Evolutionary conservation across 345 rosid species (phyloP), one percentile per base, ranked within the genome.

Genomic region (Brassica rapa): DNA sequence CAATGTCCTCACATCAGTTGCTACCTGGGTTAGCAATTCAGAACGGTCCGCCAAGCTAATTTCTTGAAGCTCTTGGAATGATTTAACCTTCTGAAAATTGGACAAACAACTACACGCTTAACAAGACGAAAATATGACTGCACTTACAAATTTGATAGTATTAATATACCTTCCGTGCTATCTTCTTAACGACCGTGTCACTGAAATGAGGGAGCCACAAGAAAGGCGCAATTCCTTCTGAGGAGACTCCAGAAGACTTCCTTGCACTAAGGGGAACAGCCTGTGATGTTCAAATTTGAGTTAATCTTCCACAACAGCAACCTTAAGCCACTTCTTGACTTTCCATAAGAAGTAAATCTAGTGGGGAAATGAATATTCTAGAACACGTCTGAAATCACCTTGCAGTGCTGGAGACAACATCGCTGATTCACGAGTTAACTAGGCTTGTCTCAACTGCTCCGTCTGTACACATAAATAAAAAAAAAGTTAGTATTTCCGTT

Each of bases 201-300:
- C 86, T 91, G 83, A 95, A 87, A 85, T 90, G 92, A 65, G 99
- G 97, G 62, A 95, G 89, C 92, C 91, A 98, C 80, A 95, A 81
- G 82, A 95, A 95, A 57, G 99, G 90, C 55, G 98, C 94, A 84
- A 79, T 83, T 69, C 99, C 97, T 84, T 95, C 97, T 23, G 92
- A 21, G 61, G 93, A 88, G 82, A 94, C 98, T 64, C 98, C 97
- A 10, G 87, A 87, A 46, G 94, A 56, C 86, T 95, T 95, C 86
- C 93, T 90, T 27, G 96, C 89, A 88, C 96, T 90, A 65, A 95
- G 94, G 76, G 98, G 98, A 87, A 95, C 97, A 77, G 97, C 98
- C 98, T 93, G 87, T 73, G 71, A 67, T 82, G 69, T 12, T 24
- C 4, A 66, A 75, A 27, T 60, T 8, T 64, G 27, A 66, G 81